These are phyloP conservation scores for Gymnopilus dilepis DNA, from an alignment of 768 basidiomycete species.

Conservation along the genomic window DNA sequence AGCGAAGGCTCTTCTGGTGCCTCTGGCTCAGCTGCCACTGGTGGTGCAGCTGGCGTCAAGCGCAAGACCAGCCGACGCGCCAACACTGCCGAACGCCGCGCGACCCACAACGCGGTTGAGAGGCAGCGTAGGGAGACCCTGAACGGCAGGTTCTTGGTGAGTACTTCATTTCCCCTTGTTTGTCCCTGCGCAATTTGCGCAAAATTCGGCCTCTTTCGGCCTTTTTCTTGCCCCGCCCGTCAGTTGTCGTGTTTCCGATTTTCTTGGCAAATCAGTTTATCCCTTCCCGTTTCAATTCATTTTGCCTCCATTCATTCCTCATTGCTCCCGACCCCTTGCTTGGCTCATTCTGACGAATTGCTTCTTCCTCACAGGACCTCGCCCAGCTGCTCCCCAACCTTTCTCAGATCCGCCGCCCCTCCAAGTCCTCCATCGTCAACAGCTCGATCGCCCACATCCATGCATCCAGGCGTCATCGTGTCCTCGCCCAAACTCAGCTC, in stretches of 20 bases:
- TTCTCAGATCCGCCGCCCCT: conserved; percentile 89
- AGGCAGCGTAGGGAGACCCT: conserved; percentile 91
- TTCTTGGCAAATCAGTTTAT: conserved; percentile 2
- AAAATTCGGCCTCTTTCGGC: background rate
- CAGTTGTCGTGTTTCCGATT: background rate
- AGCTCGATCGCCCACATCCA: conserved; percentile 91
- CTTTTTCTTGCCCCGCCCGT: background rate
- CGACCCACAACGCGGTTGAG: conserved; percentile 98
- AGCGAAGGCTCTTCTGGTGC: conserved; percentile 15
- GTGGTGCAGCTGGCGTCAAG: conserved; percentile 40
- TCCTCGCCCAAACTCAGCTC: conserved; percentile 82
- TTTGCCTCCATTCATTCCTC: background rate
- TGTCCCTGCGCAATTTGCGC: background rate
- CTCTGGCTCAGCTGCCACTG: conserved; percentile 24
- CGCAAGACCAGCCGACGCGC: conserved; percentile 88
- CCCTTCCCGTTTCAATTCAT: background rate
- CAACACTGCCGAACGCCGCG: conserved; percentile 95
- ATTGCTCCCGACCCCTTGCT: background rate
- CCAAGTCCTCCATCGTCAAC: conserved; percentile 97
- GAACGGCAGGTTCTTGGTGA: conserved; percentile 88
- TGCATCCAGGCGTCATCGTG: conserved; percentile 79
- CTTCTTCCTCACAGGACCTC: conserved; percentile 65
- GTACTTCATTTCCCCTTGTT: conserved; percentile 28
- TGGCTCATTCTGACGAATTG: conserved; percentile 8
- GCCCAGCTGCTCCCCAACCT: conserved; percentile 92